A percentile compares a stretch with the other conserved stretches of the same genome.
Conservation (phyloP, 176 grass and related monocot genomes). For the Leersia perrieri region DNA sequence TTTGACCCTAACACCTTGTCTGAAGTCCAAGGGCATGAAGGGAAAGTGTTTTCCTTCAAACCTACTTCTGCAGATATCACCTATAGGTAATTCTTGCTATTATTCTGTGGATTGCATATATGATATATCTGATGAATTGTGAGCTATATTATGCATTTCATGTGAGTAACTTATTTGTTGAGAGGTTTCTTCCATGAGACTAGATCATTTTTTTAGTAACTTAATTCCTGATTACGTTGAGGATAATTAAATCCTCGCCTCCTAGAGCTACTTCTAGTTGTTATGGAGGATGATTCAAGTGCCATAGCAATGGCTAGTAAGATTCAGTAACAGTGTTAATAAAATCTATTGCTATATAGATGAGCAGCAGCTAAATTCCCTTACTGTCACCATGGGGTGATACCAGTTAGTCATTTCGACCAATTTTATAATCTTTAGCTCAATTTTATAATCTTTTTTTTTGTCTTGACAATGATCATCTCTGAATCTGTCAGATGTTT, state of each 20-base stretch:
- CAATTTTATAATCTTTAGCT: background rate
- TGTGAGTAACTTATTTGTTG: background rate
- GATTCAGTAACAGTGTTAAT: background rate
- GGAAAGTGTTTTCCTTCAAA: slow-evolving; percentile 69
- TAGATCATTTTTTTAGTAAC: slow-evolving; percentile 22
- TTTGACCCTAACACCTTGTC: slow-evolving; percentile 64
- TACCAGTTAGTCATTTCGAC: slow-evolving; percentile 4
- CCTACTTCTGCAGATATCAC: slow-evolving; percentile 82
- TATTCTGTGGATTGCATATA: background rate
- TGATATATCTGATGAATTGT: slow-evolving; percentile 8
- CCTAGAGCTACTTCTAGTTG: background rate
- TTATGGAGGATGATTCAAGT: background rate
- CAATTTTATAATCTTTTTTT: background rate
- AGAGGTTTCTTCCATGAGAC: background rate
- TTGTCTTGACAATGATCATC: background rate
- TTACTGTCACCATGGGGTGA: background rate
- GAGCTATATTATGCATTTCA: background rate
- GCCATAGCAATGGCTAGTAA: slow-evolving; percentile 4
- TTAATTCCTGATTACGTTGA: background rate
- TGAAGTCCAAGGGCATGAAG: slow-evolving; percentile 68
- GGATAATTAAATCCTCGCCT: background rate
- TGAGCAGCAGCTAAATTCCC: too few species aligned
- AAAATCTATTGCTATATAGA: slow-evolving; percentile 10
- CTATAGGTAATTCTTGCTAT: slow-evolving; percentile 60
- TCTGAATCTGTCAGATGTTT: background rate